Conservation (phyloP, 805 yeast genomes). For the Pichia insulana region DNA sequence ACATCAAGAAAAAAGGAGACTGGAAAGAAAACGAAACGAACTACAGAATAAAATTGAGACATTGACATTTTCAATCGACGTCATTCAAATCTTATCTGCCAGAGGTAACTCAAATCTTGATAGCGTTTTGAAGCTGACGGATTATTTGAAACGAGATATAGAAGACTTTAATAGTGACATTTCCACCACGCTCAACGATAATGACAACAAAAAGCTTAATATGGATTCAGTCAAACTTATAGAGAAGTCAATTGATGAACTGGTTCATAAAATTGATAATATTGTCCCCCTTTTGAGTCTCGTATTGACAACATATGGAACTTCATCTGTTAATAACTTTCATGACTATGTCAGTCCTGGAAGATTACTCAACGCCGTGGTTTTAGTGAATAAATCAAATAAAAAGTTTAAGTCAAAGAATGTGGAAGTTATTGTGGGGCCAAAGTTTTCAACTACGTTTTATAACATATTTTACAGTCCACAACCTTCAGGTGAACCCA, state of each 20-base stretch:
- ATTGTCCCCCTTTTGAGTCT: constrained; percentile 60
- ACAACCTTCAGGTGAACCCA: constrained; percentile 29
- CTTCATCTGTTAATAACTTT: constrained; percentile 42
- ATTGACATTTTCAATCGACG: constrained; percentile 57
- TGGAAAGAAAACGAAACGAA: constrained; percentile 28
- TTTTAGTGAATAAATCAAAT: constrained; percentile 34
- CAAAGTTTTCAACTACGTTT: constrained; percentile 45
- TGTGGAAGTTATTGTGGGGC: constrained; percentile 41
- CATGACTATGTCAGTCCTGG: constrained; percentile 51
- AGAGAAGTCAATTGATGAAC: constrained; percentile 38
- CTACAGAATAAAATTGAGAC: constrained; percentile 52
- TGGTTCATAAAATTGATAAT: constrained; percentile 51
- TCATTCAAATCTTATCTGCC: constrained; percentile 53
- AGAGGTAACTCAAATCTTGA: constrained; percentile 52
- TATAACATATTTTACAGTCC: constrained; percentile 59
- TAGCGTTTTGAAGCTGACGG: constrained; percentile 44
- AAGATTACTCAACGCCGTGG: constrained; percentile 53
- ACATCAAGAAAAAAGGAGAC: constrained; percentile 31
- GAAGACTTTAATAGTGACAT: constrained; percentile 47
- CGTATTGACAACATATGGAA: constrained; percentile 62
- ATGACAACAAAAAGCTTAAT: constrained; percentile 16
- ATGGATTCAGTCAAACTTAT: constrained; percentile 34
- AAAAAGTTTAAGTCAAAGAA: constrained; percentile 11
- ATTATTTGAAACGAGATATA: constrained; percentile 48
- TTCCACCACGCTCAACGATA: constrained; percentile 26